phyloP scores from a whole-genome alignment of 2,329 filamentous ascomycete genomes.

The Fusarium incarnatum region DNA sequence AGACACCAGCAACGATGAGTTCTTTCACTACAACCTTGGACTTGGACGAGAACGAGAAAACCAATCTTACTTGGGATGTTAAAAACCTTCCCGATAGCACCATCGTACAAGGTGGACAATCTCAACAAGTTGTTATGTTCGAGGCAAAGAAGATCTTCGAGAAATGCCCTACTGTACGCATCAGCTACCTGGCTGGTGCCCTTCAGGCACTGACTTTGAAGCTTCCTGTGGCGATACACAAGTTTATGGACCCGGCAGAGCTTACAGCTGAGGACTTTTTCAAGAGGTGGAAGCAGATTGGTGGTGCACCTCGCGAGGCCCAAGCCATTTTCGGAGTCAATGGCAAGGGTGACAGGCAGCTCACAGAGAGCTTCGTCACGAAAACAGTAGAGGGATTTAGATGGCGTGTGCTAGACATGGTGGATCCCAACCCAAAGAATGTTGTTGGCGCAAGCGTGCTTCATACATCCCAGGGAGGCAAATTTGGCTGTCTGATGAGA shows the following conservation, averaged over 20 bases:
- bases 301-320: slow-evolving; percentile 85
- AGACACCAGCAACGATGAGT: slow-evolving; percentile 83
- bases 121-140: slow-evolving; percentile 95
- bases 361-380: slow-evolving; percentile 77
- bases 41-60: slow-evolving; percentile 74
- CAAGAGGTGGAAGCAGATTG: slow-evolving; percentile 99
- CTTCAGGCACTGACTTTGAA: slow-evolving; percentile 93
- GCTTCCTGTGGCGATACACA: slow-evolving; percentile 88
- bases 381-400: slow-evolving; percentile 84
- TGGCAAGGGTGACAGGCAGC: slow-evolving; percentile 65
- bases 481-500: slow-evolving; percentile 92
- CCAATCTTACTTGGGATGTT: slow-evolving; percentile 82
- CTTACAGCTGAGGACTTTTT: slow-evolving; percentile 94
- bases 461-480: slow-evolving; percentile 85
- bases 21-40: slow-evolving; percentile 96
- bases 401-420: slow-evolving; percentile 85
- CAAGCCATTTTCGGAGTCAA: slow-evolving; percentile 84
- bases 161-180: slow-evolving; percentile 88
- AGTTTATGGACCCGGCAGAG: slow-evolving; percentile 95
- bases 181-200: slow-evolving; percentile 94
- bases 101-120: slow-evolving; percentile 79
- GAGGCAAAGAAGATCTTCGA: slow-evolving; percentile 85
- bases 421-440: slow-evolving; percentile 94
- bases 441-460: slow-evolving; percentile 90
- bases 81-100: slow-evolving; percentile 89